These are phyloP conservation scores for Heliamphora exappendiculata DNA, from an alignment of 148 eudicot genomes.

Conservation along the genomic window DNA sequence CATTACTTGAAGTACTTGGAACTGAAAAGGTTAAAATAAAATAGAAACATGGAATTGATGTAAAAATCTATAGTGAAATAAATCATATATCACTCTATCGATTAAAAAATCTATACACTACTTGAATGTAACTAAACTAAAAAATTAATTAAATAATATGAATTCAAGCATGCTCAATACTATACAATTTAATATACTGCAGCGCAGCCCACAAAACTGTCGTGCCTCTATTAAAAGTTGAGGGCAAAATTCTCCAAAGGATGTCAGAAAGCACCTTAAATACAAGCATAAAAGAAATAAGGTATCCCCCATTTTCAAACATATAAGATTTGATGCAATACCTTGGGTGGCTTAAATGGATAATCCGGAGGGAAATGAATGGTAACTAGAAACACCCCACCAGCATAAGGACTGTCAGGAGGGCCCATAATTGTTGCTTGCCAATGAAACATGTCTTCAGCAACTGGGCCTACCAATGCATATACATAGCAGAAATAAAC, in stretches of 20 bases:
- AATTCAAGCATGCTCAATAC: neutral
- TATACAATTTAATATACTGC: neutral
- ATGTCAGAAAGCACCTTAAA: neutral
- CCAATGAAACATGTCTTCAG: conserved; percentile 63
- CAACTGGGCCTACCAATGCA: conserved; percentile 43
- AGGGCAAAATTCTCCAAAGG: neutral
- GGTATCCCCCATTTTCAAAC: neutral
- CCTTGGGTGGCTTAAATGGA: conserved; percentile 74
- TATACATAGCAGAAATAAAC: neutral
- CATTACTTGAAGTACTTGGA: neutral
- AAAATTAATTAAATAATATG: neutral
- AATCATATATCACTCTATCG: neutral
- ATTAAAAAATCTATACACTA: neutral
- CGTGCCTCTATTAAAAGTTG: neutral
- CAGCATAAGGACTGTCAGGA: conserved; percentile 58
- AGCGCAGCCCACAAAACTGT: neutral
- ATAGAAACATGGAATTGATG: neutral
- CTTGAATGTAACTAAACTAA: neutral
- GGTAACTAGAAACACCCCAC: conserved; percentile 58
- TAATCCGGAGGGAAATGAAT: conserved; percentile 65
- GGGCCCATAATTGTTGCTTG: conserved; percentile 69
- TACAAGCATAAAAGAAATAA: neutral
- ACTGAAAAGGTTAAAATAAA: neutral
- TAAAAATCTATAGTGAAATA: neutral
- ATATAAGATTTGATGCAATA: conserved; percentile 1